phyloP scores from a whole-genome alignment of 2,329 filamentous ascomycete genomes.

The Pleoardoris graminearum region DNA sequence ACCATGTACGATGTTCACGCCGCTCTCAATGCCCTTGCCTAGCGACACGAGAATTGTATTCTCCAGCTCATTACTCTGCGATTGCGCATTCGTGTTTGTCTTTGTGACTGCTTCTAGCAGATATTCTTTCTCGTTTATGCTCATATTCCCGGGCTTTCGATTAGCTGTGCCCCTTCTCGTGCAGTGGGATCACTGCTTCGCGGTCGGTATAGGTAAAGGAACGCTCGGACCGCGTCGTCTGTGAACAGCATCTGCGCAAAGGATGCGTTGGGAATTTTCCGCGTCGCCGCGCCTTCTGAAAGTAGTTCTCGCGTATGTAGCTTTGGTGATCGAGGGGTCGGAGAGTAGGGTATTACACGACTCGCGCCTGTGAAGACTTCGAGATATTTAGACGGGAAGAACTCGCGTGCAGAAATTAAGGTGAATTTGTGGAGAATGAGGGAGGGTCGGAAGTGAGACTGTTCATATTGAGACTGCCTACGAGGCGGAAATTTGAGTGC shows the following conservation, averaged over 20 bases:
- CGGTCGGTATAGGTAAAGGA: constrained; percentile 25
- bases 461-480: too few relatives aligned
- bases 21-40: constrained; percentile 27
- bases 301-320: too few relatives aligned
- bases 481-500: too few relatives aligned
- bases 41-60: constrained; percentile 25
- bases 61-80: constrained; percentile 23
- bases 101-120: constrained; percentile 16
- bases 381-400: too few relatives aligned
- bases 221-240: constrained; percentile 29
- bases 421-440: too few relatives aligned
- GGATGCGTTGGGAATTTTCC: too few relatives aligned
- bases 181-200: constrained; percentile 12
- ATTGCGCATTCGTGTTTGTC: constrained; percentile 6
- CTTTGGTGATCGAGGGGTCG: too few relatives aligned
- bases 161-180: constrained; percentile 11
- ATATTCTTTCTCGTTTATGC: background rate
- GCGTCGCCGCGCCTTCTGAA: too few relatives aligned
- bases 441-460: too few relatives aligned
- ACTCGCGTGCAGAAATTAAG: too few relatives aligned
- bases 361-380: too few relatives aligned
- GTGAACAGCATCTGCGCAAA: constrained; percentile 30
- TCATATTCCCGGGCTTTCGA: background rate
- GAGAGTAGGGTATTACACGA: too few relatives aligned
- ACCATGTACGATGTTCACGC: constrained; percentile 26